A percentile compares a stretch with the other conserved stretches of the same genome.
Evolutionary conservation across 1,139 yeast genomes (phyloP).

Genomic region (Geotrichum siamense): DNA sequence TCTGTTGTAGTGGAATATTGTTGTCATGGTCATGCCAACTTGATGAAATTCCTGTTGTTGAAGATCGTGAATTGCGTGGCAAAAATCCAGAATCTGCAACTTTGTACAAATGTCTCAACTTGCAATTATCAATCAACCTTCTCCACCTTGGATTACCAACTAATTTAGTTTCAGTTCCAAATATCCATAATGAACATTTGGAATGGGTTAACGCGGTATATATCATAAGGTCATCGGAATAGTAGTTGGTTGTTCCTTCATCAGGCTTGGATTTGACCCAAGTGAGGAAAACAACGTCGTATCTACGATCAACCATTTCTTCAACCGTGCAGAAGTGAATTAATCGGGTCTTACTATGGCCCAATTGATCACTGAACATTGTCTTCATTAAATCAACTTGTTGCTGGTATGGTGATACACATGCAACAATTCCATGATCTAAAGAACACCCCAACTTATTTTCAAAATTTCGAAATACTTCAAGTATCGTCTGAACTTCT

Average conservation of each 20-base stretch:
- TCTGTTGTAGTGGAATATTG: too few relatives aligned
- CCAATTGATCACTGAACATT: slow-evolving; percentile 53
- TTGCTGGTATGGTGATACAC: slow-evolving; percentile 90
- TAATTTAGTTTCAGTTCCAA: slow-evolving; percentile 54
- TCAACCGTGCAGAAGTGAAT: slow-evolving; percentile 91
- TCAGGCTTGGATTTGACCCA: slow-evolving; percentile 79
- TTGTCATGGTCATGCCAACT: too few relatives aligned
- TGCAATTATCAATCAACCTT: slow-evolving; percentile 40
- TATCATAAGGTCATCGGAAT: slow-evolving; percentile 86
- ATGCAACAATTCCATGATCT: slow-evolving; percentile 73
- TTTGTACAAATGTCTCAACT: neutral
- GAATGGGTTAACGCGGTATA: slow-evolving; percentile 95
- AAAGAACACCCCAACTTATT: too few relatives aligned
- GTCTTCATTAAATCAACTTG: slow-evolving; percentile 59
- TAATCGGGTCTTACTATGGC: slow-evolving; percentile 52
- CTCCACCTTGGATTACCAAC: slow-evolving; percentile 60
- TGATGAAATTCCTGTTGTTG: neutral
- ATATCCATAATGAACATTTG: slow-evolving; percentile 79
- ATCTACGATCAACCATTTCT: slow-evolving; percentile 98
- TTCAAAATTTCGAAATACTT: slow-evolving; percentile 44
- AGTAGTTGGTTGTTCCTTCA: slow-evolving; percentile 69
- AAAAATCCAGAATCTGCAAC: neutral
- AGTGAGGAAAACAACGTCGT: slow-evolving; percentile 84
- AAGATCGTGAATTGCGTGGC: neutral
- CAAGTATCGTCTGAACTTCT: slow-evolving; percentile 27